phyloP scores from a whole-genome alignment of 2,329 filamentous ascomycete species.

The Fusarium tjaetaba region DNA sequence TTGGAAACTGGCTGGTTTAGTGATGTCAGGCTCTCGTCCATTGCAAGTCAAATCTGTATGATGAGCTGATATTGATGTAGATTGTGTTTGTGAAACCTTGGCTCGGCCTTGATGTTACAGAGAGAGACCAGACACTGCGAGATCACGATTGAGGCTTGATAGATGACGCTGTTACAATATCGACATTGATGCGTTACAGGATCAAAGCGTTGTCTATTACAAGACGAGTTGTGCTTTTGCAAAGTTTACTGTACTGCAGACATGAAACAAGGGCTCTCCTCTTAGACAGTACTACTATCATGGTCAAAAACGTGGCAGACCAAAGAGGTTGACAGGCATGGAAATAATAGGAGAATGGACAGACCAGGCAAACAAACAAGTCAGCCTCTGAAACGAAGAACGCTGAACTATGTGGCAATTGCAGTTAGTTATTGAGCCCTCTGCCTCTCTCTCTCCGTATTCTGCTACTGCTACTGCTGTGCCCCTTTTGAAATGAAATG shows the following conservation, averaged over 20 bases:
- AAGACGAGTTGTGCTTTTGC: not conserved
- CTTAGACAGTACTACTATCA: not conserved
- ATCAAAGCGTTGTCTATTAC: constrained; percentile 4
- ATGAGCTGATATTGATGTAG: constrained; percentile 1
- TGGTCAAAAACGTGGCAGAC: not conserved
- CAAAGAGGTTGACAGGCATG: not conserved
- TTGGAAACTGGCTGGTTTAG: not conserved
- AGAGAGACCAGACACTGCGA: not conserved
- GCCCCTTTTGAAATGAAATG: constrained; percentile 9
- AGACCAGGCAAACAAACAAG: not conserved
- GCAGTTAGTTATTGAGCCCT: not conserved
- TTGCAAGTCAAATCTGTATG: not conserved
- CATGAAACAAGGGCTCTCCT: not conserved
- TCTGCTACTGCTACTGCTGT: not conserved
- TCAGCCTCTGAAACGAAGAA: not conserved
- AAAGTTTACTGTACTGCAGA: not conserved
- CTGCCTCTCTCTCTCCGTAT: not conserved
- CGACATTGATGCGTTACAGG: not conserved
- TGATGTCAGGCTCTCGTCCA: constrained; percentile 14
- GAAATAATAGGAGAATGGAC: not conserved
- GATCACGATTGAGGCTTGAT: constrained; percentile 3
- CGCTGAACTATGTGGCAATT: not conserved
- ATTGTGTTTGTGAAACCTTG: not conserved
- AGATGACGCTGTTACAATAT: constrained; percentile 10
- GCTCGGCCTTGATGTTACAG: not conserved